A percentile compares a stretch with the other conserved stretches of the same genome.
Conservation (phyloP, 176 grass and related monocot species). For the Dendrocalamus sinicus region DNA sequence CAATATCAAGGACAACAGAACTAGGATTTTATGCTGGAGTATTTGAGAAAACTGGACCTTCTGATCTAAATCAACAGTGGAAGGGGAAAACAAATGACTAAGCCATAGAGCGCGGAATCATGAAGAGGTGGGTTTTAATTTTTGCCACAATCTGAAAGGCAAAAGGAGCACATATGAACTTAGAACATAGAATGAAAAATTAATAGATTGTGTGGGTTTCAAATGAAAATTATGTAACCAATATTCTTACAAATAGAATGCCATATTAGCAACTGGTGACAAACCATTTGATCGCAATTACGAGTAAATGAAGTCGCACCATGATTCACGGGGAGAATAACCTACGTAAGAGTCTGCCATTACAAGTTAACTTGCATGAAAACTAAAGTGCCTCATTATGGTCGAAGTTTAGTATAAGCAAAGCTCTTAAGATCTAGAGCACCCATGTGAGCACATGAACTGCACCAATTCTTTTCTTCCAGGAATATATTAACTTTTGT, state of each 20-base stretch:
- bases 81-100: background rate
- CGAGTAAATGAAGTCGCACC: conserved; percentile 26
- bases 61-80: background rate
- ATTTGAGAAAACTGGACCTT: background rate
- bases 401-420: conserved; percentile 39
- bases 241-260: background rate
- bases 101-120: background rate
- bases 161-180: background rate
- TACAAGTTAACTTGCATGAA: conserved; percentile 38
- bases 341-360: background rate
- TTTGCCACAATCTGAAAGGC: conserved; percentile 3
- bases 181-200: background rate
- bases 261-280: background rate
- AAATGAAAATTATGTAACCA: conserved; percentile 8
- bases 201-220: background rate
- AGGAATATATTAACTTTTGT: conserved; percentile 46
- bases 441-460: conserved; percentile 74
- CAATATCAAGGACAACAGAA: background rate
- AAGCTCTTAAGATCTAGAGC: conserved; percentile 46
- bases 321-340: conserved; percentile 23
- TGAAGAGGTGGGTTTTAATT: background rate
- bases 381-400: conserved; percentile 25
- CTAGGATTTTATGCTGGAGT: background rate
- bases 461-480: conserved; percentile 47
- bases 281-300: background rate